These are phyloP conservation scores for Ottelia alismoides DNA, from an alignment of 106 monocot genomes.

Conservation along the genomic window DNA sequence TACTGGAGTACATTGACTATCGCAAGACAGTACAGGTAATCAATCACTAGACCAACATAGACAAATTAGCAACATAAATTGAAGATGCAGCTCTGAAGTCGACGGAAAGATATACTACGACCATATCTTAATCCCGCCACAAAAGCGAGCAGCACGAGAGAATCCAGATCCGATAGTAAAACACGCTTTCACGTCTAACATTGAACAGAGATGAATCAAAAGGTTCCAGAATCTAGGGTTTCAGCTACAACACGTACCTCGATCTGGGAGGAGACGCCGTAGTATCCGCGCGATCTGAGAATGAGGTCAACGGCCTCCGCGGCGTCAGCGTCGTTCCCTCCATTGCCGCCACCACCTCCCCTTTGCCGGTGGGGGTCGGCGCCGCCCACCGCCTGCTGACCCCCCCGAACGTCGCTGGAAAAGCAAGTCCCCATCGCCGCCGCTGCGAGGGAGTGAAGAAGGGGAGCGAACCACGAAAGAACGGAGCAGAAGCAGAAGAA, in stretches of 20 bases:
- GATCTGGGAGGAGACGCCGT: conserved; percentile 46
- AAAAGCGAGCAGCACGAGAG: too few species aligned
- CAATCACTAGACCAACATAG: too few species aligned
- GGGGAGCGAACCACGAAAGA: neutral
- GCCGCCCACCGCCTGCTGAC: conserved; percentile 23
- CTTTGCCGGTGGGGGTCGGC: conserved; percentile 1
- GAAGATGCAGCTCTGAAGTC: too few species aligned
- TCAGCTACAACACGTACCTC: conserved; percentile 31
- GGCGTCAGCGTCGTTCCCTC: conserved; percentile 8
- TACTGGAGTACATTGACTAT: too few species aligned
- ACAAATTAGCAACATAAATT: too few species aligned
- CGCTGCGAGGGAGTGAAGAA: neutral
- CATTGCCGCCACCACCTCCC: neutral
- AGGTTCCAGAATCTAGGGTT: too few species aligned
- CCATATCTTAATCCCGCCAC: too few species aligned
- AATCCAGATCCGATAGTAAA: too few species aligned
- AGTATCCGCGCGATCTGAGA: conserved; percentile 46
- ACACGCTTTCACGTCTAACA: too few species aligned
- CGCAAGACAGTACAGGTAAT: too few species aligned
- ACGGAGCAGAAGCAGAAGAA: neutral
- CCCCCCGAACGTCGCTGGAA: conserved; percentile 29
- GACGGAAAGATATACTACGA: too few species aligned
- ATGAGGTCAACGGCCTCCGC: conserved; percentile 52
- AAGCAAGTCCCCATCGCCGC: conserved; percentile 87
- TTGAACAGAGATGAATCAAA: too few species aligned